Evolutionary conservation across 2,329 filamentous ascomycete species (phyloP).

Genomic region (Erysiphe pulchra): DNA sequence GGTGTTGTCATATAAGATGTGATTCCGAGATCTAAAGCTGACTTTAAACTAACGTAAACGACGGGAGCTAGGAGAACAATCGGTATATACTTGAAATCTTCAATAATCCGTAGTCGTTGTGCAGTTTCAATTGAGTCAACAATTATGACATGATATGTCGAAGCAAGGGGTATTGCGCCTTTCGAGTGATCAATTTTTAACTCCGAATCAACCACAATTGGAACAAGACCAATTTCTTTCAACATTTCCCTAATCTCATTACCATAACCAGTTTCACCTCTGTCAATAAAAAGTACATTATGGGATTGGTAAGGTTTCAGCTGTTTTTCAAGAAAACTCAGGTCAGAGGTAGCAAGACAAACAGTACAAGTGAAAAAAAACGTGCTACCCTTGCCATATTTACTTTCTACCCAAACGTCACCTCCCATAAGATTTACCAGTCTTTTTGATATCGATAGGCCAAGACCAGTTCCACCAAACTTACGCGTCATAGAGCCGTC

Average conservation of each 20-base stretch:
- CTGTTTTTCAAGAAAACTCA: conserved; percentile 55
- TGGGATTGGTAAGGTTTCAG: conserved; percentile 80
- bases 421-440: conserved; percentile 91
- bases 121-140: conserved; percentile 86
- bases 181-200: conserved; percentile 32
- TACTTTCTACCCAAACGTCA: conserved; percentile 85
- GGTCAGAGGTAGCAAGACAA: conserved; percentile 55
- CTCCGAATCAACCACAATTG: conserved; percentile 62
- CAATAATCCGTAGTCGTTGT: conserved; percentile 57
- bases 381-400: conserved; percentile 70
- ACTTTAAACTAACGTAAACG: conserved; percentile 79
- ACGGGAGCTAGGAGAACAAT: conserved; percentile 77
- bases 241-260: conserved; percentile 59
- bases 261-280: conserved; percentile 55
- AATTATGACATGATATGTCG: conserved; percentile 72
- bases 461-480: conserved; percentile 84
- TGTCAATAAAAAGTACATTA: conserved; percentile 83
- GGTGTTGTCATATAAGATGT: conserved; percentile 99
- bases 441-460: conserved; percentile 82
- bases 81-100: conserved; percentile 94
- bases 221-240: conserved; percentile 50
- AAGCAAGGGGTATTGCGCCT: conserved; percentile 22
- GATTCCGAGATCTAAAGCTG: conserved; percentile 79
- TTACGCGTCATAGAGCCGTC: conserved; percentile 91
- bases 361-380: conserved; percentile 95